Evolutionary conservation across 345 rosid species (phyloP).

Genomic region (Citrus trifoliata): DNA sequence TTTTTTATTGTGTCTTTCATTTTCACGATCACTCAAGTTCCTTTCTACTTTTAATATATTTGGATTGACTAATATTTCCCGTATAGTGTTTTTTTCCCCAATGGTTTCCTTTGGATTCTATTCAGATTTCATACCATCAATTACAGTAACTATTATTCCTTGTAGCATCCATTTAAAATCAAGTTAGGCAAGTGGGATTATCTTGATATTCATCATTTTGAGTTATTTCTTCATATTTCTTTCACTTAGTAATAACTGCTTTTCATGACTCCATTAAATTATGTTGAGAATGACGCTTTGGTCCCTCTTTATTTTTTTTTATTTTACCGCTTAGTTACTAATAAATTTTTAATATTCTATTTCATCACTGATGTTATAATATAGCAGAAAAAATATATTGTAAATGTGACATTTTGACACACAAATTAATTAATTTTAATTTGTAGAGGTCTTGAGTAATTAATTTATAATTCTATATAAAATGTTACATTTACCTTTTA

Average conservation of each 20-base stretch:
- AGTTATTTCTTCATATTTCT: background rate
- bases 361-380: too few relatives aligned
- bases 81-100: background rate
- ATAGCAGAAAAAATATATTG: too few relatives aligned
- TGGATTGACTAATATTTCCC: background rate
- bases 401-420: too few relatives aligned
- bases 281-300: too few relatives aligned
- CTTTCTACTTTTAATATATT: background rate
- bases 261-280: too few relatives aligned
- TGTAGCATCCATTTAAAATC: background rate
- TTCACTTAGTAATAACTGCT: background rate
- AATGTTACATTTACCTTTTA: too few relatives aligned
- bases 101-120: background rate
- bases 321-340: too few relatives aligned
- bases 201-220: background rate
- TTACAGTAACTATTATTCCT: background rate
- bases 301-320: too few relatives aligned
- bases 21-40: background rate
- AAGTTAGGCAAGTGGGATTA: background rate
- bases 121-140: background rate
- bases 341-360: too few relatives aligned
- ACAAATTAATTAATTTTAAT: too few relatives aligned
- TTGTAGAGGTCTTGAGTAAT: too few relatives aligned
- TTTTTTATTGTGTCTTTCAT: background rate
- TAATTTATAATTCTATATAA: too few relatives aligned